A percentile compares a stretch with the other conserved stretches of the same genome.
Evolutionary conservation across 345 rosid species (phyloP).

Genomic region (Camelina neglecta): DNA sequence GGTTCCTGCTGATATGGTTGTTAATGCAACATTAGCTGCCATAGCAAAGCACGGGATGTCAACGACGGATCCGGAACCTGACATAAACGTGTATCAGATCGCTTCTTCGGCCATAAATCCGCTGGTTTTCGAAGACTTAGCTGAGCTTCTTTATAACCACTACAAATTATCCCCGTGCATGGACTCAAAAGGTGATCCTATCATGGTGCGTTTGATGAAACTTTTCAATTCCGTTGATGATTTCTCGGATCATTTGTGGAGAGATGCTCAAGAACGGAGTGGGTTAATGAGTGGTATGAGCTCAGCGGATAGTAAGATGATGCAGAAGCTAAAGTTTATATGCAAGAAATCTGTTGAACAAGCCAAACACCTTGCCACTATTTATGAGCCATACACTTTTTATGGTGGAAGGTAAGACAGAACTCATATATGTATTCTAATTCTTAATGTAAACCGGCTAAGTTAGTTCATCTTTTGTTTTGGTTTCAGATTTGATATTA

Average conservation of each 20-base stretch:
- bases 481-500: neutral
- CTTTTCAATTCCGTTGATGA: conserved; percentile 79
- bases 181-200: conserved; percentile 80
- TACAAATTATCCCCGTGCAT: conserved; percentile 70
- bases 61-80: conserved; percentile 52
- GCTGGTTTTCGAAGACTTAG: conserved; percentile 66
- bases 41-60: conserved; percentile 72
- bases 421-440: neutral
- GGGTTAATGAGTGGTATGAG: conserved; percentile 49
- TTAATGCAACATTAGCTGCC: conserved; percentile 82
- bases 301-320: conserved; percentile 54
- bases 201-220: conserved; percentile 75
- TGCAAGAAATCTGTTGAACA: conserved; percentile 84
- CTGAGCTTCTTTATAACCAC: conserved; percentile 65
- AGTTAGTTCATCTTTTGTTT: neutral
- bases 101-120: conserved; percentile 94
- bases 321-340: conserved; percentile 60
- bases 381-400: conserved; percentile 88
- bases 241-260: conserved; percentile 72
- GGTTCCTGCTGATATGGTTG: conserved; percentile 57
- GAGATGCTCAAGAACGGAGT: conserved; percentile 57
- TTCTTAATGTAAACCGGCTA: neutral
- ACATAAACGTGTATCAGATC: conserved; percentile 75
- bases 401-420: conserved; percentile 77
- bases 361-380: conserved; percentile 75